phyloP scores from a whole-genome alignment of 768 basidiomycete genomes.

The Russula abietina region DNA sequence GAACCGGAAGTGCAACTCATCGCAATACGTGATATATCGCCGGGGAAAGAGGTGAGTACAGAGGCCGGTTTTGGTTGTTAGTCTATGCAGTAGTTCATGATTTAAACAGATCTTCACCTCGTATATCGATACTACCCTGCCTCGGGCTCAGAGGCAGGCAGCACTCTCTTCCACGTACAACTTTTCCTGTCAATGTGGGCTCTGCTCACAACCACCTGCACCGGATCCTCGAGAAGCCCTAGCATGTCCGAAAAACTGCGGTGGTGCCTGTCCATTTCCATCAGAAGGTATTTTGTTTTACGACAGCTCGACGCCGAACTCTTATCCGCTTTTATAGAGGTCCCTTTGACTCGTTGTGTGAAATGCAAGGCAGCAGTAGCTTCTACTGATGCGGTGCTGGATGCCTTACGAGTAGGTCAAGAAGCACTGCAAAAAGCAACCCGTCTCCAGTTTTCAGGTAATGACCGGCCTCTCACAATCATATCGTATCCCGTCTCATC shows the following conservation, averaged over 20 bases:
- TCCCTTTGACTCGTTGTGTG: slow-evolving; percentile 42
- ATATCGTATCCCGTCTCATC: slow-evolving; percentile 3
- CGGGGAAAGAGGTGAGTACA: slow-evolving; percentile 63
- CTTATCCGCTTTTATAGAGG: slow-evolving; percentile 35
- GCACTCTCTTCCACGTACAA: slow-evolving; percentile 67
- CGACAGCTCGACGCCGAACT: neutral
- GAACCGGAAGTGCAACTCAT: slow-evolving; percentile 71
- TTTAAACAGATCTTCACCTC: slow-evolving; percentile 61
- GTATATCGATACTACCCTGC: slow-evolving; percentile 82
- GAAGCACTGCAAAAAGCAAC: slow-evolving; percentile 73
- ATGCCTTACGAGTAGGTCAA: slow-evolving; percentile 61
- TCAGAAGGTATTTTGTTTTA: slow-evolving; percentile 44
- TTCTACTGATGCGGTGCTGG: slow-evolving; percentile 49
- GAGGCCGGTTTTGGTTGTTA: neutral
- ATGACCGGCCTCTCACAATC: slow-evolving; percentile 20
- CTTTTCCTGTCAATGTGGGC: slow-evolving; percentile 64
- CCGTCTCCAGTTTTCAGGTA: slow-evolving; percentile 54
- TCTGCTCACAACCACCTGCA: slow-evolving; percentile 40
- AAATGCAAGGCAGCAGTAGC: slow-evolving; percentile 48
- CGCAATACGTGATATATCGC: slow-evolving; percentile 55
- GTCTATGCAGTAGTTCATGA: neutral
- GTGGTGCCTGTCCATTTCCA: slow-evolving; percentile 55
- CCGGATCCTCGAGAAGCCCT: slow-evolving; percentile 66
- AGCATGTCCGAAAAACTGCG: slow-evolving; percentile 63
- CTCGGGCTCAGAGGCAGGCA: slow-evolving; percentile 46